Evolutionary conservation across 352 stramenopile species (phyloP).

Genomic region (Globisporangium splendens): DNA sequence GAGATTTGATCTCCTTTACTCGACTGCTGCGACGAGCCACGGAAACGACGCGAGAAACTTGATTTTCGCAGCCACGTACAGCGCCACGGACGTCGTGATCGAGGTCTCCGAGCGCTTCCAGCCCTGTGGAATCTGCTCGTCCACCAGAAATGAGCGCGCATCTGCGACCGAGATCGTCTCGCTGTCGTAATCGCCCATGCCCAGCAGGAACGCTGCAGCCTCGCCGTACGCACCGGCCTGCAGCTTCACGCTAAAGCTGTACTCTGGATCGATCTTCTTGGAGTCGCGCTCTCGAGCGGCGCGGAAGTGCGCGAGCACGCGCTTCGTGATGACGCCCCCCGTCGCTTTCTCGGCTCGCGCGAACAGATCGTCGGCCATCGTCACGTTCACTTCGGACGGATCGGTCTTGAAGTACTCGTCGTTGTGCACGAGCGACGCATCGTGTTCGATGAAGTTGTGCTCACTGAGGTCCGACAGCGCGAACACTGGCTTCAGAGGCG

Average conservation of each 20-base stretch:
- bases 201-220: conserved; percentile 40
- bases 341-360: conserved; percentile 17
- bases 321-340: conserved; percentile 27
- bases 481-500: conserved; percentile 29
- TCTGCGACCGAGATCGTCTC: conserved; percentile 36
- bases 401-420: conserved; percentile 44
- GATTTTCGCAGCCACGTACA: conserved; percentile 40
- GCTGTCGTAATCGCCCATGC: conserved; percentile 34
- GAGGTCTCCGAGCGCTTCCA: conserved; percentile 30
- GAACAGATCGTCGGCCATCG: conserved; percentile 37
- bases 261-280: conserved; percentile 35
- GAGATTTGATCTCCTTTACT: conserved; percentile 2
- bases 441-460: conserved; percentile 71
- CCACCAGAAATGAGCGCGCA: conserved; percentile 40
- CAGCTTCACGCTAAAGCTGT: conserved; percentile 33
- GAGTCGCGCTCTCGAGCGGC: conserved; percentile 40
- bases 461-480: conserved; percentile 46
- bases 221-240: conserved; percentile 42
- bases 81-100: conserved; percentile 26
- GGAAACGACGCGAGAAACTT: conserved; percentile 27
- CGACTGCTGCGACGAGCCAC: background rate
- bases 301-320: conserved; percentile 40
- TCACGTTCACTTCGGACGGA: conserved; percentile 37
- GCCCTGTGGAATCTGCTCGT: conserved; percentile 45
- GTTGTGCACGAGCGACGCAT: conserved; percentile 65